Evolutionary conservation across 1,284 basidiomycete genomes (phyloP), one percentile per base, ranked within the genome.

Genomic region (Ustilago sp.): DNA sequence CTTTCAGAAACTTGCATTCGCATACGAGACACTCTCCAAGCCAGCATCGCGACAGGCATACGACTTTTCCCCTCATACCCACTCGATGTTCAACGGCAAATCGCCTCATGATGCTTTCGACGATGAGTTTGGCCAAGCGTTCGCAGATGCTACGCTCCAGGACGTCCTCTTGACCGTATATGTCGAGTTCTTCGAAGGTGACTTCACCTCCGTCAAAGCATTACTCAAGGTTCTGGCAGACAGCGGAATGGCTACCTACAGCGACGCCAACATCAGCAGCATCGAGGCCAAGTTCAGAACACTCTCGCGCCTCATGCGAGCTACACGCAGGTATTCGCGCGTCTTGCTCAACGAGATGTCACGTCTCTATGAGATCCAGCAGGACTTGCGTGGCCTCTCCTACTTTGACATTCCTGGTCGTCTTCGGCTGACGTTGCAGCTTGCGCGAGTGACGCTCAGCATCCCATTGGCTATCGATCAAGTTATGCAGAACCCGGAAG

Each of bases 1-100:
- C 0, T 94, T 94, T 82, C 93, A 94, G 85, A 92, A 92, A 80
- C 91, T 94, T 1, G 91, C 92, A 7, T 90, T 93, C 28, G 93
- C 93, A 0, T 94, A 94, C 80, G 90, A 92, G 79, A 90, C 93
- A 2, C 89, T 94, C 41, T 91, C 90, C 79, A 91, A 91, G 65
- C 92, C 93, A 0, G 88, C 90, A 12, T 90, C 90, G 3, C 89
- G 90, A 74, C 89, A 90, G 19, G 82, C 90, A 51, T 94, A 94
- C 83, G 93, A 94, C 80, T 87, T 89, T 31, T 82, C 86, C 0
- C 74, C 74, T 6, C 54, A 65, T 23, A 71, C 68, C 0, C 74
- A 76, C 43, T 67, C 74, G 17, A 71, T 71, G 74, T 76, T 76
- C 65, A 76, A 76, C 15, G 74, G 68, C 55, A 71, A 66, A 31